Base-by-base conservation (phyloP, 1,284 basidiomycete genomes). In the Rhodotorula sp. region DNA sequence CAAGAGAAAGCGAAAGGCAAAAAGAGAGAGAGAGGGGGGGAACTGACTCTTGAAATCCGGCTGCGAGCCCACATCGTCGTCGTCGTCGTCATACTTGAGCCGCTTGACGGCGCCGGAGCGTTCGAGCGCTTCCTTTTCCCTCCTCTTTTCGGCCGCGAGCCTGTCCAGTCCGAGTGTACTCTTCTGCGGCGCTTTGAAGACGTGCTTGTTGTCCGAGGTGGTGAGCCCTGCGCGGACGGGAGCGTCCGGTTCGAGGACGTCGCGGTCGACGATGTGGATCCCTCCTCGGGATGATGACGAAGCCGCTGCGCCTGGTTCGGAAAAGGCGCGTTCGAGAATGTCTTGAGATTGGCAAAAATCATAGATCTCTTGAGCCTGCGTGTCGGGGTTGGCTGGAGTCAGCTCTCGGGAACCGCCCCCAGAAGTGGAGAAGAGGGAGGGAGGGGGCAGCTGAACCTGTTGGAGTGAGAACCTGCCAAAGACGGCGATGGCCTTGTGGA, bases 131-230 rank as follows among this genome's bases (percentile, higher is more conserved):
- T 51, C 68, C 30, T 75, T 64, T 64, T 82, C 80, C 20, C 86
- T 87, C 59, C 91, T 84, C 81, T 96, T 97, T 79, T 95, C 91
- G 68, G 86, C 87, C 0, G 95, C 94, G 4, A 97, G 84, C 46
- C 85, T 86, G 79, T 98, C 94, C 8, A 97, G 84, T 0, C 94
- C 93, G 0, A 96, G 86, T 2, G 91, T 77, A 3, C 93, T 95
- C 0, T 86, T 81, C 49, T 89, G 84, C 6, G 78, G 77, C 14
- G 76, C 73, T 64, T 72, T 74, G 64, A 80, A 80, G 42, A 80
- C 77, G 63, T 79, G 78, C 67, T 77, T 79, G 66, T n/a, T 29
- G 24, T 54, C 64, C 14, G 57, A 54, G 37, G n/a, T 20, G 17
- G 55, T 30, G 26, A 70, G 58, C 4, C 69, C 69, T 0, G 69